Evolutionary conservation across 2,329 filamentous ascomycete genomes (phyloP), one percentile per base, ranked within the genome.

Genomic region (Delphinella strobiligena): DNA sequence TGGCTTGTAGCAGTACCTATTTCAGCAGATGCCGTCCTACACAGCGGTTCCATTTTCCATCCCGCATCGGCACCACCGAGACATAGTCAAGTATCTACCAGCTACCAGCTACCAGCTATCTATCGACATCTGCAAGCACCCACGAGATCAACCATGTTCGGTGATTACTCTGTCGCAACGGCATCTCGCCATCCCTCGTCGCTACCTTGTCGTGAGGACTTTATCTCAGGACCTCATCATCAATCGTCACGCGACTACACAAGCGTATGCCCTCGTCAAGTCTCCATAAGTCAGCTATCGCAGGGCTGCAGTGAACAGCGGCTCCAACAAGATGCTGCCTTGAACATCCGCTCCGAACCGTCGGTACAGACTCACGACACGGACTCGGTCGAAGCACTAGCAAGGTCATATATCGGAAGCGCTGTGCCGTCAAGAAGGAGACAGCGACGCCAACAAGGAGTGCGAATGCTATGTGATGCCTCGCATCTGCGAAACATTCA

Each of bases 131-230:
- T n/a, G n/a, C n/a, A n/a, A n/a, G n/a, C n/a, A n/a, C n/a, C n/a
- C n/a, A n/a, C n/a, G n/a, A n/a, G n/a, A n/a, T n/a, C 37, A 36
- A 38, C n/a, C 31, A 55, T 63, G 49, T 63, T 63, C 45, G 54
- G 55, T 33, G 47, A 56, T 51, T 63, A 61, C 46, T 60, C 59
- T 49, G 61, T 63, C 49, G 51, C 49, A 27, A 47, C 56, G 5
- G 53, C 53, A 4, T 55, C 58, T 42, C 54, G 53, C 37, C 54
- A 51, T 34, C 52, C 50, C 5, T 49, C 53, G 30, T 44, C 44
- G 14, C 32, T 46, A 3, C 41, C 44, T 16, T 19, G 32, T 32
- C 49, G 49, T 36, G 51, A 56, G 19, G 48, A 52, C 37, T 51
- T 49, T 24, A 49, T 52, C 7, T 52, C 49, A 22, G 53, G 53